These are phyloP conservation scores for Talaromyces sp. DNA, from an alignment of 2,329 filamentous ascomycete species.

Conservation along the genomic window DNA sequence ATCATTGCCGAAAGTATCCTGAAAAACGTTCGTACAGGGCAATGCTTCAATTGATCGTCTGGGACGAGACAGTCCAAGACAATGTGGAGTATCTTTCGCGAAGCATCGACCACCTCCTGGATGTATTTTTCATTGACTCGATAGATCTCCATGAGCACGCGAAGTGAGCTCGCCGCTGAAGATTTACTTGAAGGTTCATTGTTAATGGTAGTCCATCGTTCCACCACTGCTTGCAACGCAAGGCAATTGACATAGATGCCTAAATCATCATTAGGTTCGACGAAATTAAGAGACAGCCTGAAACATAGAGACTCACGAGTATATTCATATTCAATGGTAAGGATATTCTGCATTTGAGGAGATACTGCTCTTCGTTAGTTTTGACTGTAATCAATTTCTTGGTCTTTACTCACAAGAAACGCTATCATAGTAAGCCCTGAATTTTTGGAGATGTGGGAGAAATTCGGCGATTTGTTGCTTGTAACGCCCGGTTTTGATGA, in stretches of 20 bases:
- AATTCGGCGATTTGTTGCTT: conserved; percentile 77
- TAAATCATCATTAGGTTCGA: conserved; percentile 23
- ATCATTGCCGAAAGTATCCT: conserved; percentile 63
- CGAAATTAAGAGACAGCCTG: background rate
- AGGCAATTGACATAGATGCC: conserved; percentile 85
- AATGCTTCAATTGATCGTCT: conserved; percentile 58
- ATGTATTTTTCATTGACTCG: conserved; percentile 61
- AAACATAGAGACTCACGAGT: conserved; percentile 56
- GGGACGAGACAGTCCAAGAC: conserved; percentile 59
- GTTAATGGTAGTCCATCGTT: conserved; percentile 76
- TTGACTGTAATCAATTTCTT: background rate
- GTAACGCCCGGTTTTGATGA: conserved; percentile 84
- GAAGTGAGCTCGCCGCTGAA: conserved; percentile 35
- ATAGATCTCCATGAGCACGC: conserved; percentile 47
- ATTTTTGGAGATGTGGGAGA: conserved; percentile 71
- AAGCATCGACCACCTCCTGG: conserved; percentile 60
- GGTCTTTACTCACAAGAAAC: conserved; percentile 51
- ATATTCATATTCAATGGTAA: conserved; percentile 94
- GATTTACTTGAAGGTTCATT: conserved; percentile 34
- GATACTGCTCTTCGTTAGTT: conserved; percentile 43
- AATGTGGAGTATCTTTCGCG: conserved; percentile 57
- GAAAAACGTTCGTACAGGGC: conserved; percentile 63
- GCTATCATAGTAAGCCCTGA: conserved; percentile 79
- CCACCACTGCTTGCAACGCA: conserved; percentile 89
- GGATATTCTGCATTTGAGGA: conserved; percentile 65